A percentile compares a stretch with the other conserved stretches of the same genome.
Evolutionary conservation across 164 flowering plant species (phyloP).

Genomic region (Malania oleifera): DNA sequence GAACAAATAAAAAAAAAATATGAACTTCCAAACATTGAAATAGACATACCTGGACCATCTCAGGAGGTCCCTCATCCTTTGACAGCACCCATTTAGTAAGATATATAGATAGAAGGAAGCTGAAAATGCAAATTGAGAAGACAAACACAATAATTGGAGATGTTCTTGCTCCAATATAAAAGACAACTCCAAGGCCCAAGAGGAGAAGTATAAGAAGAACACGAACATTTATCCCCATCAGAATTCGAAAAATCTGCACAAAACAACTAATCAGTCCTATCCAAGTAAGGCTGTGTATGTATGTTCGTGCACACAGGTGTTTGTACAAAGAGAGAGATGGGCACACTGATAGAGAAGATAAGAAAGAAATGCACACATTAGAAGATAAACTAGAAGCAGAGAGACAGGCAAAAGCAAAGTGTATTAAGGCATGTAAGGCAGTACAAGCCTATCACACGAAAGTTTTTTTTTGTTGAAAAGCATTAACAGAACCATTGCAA

Average conservation of each 20-base stretch:
- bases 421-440: too few species aligned
- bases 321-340: too few species aligned
- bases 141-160: slow-evolving; percentile 91
- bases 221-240: slow-evolving; percentile 71
- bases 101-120: slow-evolving; percentile 74
- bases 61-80: slow-evolving; percentile 99
- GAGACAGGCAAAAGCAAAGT: too few species aligned
- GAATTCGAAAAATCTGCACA: slow-evolving; percentile 68
- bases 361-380: too few species aligned
- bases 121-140: slow-evolving; percentile 71
- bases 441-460: too few species aligned
- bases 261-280: slow-evolving; percentile 9
- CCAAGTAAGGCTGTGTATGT: neutral
- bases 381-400: too few species aligned
- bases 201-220: slow-evolving; percentile 61
- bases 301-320: too few species aligned
- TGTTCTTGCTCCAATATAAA: slow-evolving; percentile 83
- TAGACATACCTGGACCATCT: slow-evolving; percentile 77
- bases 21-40: neutral
- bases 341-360: too few species aligned
- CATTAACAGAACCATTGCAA: too few species aligned
- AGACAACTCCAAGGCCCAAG: slow-evolving; percentile 60
- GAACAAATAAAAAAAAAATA: neutral
- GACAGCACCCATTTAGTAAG: slow-evolving; percentile 91
- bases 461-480: too few species aligned